A percentile compares a stretch with the other conserved stretches of the same genome.
These are phyloP conservation scores for Colletotrichum acutatum DNA, from an alignment of 2,329 filamentous ascomycete species.

Conservation along the genomic window DNA sequence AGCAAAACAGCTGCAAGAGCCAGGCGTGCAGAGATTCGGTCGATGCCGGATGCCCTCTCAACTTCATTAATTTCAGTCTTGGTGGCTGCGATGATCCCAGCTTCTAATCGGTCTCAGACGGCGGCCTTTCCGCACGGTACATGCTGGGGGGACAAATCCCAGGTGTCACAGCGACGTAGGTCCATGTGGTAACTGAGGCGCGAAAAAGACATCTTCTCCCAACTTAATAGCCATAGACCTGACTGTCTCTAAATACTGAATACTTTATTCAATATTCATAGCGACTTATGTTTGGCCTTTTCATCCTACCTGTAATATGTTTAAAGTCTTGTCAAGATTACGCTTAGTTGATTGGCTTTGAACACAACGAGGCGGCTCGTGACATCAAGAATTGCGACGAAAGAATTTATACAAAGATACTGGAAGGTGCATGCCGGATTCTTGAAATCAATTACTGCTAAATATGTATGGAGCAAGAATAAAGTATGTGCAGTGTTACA, in stretches of 20 bases:
- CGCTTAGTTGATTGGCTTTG: no score
- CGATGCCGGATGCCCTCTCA: conserved; percentile 12
- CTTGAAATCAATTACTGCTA: background rate
- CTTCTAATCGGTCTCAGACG: background rate
- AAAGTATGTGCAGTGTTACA: background rate
- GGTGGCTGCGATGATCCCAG: conserved; percentile 25
- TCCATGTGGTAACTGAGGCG: background rate
- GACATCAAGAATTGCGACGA: no score
- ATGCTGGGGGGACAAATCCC: background rate
- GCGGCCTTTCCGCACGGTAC: background rate
- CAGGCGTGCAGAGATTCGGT: conserved; percentile 16
- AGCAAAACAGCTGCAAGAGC: conserved; percentile 16
- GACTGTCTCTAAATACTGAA: background rate
- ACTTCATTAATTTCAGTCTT: conserved; percentile 8
- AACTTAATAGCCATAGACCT: background rate
- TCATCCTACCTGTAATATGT: background rate
- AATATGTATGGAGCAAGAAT: background rate
- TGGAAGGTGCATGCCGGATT: background rate
- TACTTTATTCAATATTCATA: background rate
- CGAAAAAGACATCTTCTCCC: background rate
- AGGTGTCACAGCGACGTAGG: background rate
- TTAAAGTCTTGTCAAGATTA: no score
- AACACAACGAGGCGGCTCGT: no score
- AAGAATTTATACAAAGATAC: background rate
- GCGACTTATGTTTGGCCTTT: background rate